phyloP scores from a whole-genome alignment of 768 basidiomycete species.

The Pleurotus tuber-regium region DNA sequence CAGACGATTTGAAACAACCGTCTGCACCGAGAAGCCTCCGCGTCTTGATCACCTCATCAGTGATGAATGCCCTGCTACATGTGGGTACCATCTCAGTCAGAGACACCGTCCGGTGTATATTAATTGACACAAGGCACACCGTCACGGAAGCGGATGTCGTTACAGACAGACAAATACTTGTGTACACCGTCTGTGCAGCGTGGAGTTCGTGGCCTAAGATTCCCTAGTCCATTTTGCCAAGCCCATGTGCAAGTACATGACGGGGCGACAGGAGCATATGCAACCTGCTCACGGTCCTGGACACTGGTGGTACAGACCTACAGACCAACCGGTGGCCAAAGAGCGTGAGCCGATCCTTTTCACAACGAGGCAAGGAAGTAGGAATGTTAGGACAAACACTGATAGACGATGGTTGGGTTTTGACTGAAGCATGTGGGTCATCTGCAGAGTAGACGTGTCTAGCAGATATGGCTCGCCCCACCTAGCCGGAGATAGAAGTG shows the following conservation, averaged over 20 bases:
- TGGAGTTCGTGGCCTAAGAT: neutral
- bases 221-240: neutral
- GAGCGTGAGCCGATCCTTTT: too few relatives aligned
- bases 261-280: neutral
- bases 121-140: constrained; percentile 3
- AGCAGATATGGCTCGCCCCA: too few relatives aligned
- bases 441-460: too few relatives aligned
- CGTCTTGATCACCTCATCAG: neutral
- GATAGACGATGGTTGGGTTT: neutral
- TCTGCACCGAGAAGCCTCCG: too few relatives aligned
- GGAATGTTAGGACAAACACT: neutral
- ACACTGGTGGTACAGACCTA: neutral
- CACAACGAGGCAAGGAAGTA: too few relatives aligned
- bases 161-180: neutral
- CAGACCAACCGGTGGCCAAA: too few relatives aligned
- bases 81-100: neutral
- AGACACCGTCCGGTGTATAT: neutral
- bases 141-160: neutral
- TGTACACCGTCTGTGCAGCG: constrained; percentile 1
- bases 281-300: constrained; percentile 7
- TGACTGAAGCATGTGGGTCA: too few relatives aligned
- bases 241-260: neutral
- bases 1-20: too few relatives aligned
- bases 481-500: constrained; percentile 1
- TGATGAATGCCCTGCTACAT: neutral